Percentiles rank a stretch among this genome's conserved stretches.
phyloP scores from a whole-genome alignment of 2,329 filamentous ascomycete genomes.

The Hypoxylon sp. region DNA sequence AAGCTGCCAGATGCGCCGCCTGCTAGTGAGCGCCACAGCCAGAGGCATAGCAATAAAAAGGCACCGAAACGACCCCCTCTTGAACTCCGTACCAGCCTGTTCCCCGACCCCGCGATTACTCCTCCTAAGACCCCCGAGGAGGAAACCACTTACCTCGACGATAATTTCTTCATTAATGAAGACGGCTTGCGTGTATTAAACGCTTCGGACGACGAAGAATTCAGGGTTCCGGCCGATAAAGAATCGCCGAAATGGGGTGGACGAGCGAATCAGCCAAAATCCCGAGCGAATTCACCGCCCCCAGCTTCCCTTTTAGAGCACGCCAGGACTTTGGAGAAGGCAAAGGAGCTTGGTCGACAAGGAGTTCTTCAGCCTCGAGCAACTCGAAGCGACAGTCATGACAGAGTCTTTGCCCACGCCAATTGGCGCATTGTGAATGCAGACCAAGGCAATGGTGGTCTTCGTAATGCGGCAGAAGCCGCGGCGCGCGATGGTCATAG shows the following conservation, averaged over 20 bases:
- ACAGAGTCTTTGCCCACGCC: slow-evolving; percentile 79
- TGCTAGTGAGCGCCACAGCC: slow-evolving; percentile 53
- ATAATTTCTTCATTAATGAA: slow-evolving; percentile 68
- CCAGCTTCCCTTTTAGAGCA: slow-evolving; percentile 82
- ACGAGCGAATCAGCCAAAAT: slow-evolving; percentile 81
- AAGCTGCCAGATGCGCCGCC: slow-evolving; percentile 70
- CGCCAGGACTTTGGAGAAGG: slow-evolving; percentile 68
- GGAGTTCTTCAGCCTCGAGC: slow-evolving; percentile 69
- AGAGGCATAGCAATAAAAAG: slow-evolving; percentile 48
- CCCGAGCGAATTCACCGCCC: slow-evolving; percentile 78
- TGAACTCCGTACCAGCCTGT: slow-evolving; percentile 66
- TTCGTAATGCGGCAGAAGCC: slow-evolving; percentile 88
- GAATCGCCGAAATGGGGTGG: slow-evolving; percentile 83
- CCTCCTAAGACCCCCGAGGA: slow-evolving; percentile 70
- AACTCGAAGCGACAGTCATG: slow-evolving; percentile 72
- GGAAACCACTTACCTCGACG: slow-evolving; percentile 54
- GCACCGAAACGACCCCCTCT: slow-evolving; percentile 48
- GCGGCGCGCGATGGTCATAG: slow-evolving; percentile 77
- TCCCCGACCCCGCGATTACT: slow-evolving; percentile 63
- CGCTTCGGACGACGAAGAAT: slow-evolving; percentile 62
- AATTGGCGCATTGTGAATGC: slow-evolving; percentile 87
- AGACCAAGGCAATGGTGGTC: slow-evolving; percentile 91
- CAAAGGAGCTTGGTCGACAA: slow-evolving; percentile 68
- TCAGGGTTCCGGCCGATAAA: slow-evolving; percentile 77
- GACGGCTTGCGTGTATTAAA: slow-evolving; percentile 68